phyloP scores from a whole-genome alignment of 768 basidiomycete species.

The Mycena metata region DNA sequence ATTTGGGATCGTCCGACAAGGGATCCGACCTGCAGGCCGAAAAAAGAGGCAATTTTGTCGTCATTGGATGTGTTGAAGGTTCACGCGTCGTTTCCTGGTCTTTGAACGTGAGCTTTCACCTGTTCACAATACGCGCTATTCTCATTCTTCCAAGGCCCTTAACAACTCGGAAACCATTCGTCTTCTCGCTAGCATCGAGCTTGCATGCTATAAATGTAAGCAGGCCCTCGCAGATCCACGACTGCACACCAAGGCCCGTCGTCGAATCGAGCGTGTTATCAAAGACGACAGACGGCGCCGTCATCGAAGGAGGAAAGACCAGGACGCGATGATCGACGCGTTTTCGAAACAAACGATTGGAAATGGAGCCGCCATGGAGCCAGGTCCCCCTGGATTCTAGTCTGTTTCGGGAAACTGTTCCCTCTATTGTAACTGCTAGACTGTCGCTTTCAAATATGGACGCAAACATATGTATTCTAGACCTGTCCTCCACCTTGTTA shows the following conservation, averaged over 20 bases:
- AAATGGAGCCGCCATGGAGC: slow-evolving; percentile 46
- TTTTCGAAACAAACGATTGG: slow-evolving; percentile 72
- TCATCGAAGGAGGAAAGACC: slow-evolving; percentile 86
- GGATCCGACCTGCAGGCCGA: slow-evolving; percentile 84
- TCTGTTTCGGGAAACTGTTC: slow-evolving; percentile 6
- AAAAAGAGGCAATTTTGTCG: slow-evolving; percentile 89
- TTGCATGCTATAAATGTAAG: slow-evolving; percentile 85
- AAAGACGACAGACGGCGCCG: slow-evolving; percentile 87
- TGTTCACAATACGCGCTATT: slow-evolving; percentile 7
- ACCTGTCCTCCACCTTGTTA: slow-evolving; percentile 27
- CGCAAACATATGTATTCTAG: slow-evolving; percentile 36
- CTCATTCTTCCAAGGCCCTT: slow-evolving; percentile 65
- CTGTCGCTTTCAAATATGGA: slow-evolving; percentile 34
- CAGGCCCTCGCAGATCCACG: slow-evolving; percentile 78
- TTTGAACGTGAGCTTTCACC: slow-evolving; percentile 70
- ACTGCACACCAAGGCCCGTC: slow-evolving; percentile 71
- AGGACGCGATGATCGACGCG: slow-evolving; percentile 85
- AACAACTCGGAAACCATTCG: slow-evolving; percentile 89
- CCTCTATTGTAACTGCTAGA: slow-evolving; percentile 30
- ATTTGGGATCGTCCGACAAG: slow-evolving; percentile 48
- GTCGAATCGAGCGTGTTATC: slow-evolving; percentile 84
- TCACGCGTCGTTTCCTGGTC: slow-evolving; percentile 87
- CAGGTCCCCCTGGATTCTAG: slow-evolving; percentile 41
- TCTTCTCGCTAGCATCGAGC: slow-evolving; percentile 85
- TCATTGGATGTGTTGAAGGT: slow-evolving; percentile 81